Base-by-base conservation (phyloP, 306 rosid species). In the Elaeagnus macrophylla region DNA sequence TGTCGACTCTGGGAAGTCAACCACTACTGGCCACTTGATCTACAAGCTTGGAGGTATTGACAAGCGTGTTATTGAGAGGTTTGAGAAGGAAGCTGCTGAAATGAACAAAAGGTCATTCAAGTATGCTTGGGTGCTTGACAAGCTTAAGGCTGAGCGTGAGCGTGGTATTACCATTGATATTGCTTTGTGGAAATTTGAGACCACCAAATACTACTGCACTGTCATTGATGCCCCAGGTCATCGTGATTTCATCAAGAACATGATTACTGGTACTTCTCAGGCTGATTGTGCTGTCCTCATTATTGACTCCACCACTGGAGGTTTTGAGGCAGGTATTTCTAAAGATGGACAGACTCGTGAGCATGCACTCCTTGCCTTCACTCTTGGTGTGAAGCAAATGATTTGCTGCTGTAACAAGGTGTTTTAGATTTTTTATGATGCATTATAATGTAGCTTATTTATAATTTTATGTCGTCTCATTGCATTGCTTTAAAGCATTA, bases 41-140 rank as follows among this genome's bases (percentile, higher is more conserved):
- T 89, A 89, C 82, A 89, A 89, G 89, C 91, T 89, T 42, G 95
- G 97, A 35, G 97, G 97, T 6, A 89, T 89, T 20, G 97, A 89
- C 77, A 89, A 85, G 81, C 97, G 95, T 82, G 97, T 89, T 7
- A 89, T 89, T 1, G 95, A 89, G 67, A 80, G 95, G 58, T 89
- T 89, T 2, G 97, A 89, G 81, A 89, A 85, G 38, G 97, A 89
- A 70, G 97, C 96, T 54, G 82, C 94, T 48, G 96, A 84, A 84
- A 88, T 88, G 97, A 88, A 88, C 86, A 88, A 88, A 79, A 63
- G 97, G 43, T 89, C 97, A 0, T 89, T 89, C 86, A 89, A 89
- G 86, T 89, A 89, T 50, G 97, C 97, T 0, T 89, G 97, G 97
- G 95, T 89, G 57, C 79, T 89, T 18, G 97, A 89, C 89, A 89